Conservation (phyloP, 1,284 basidiomycete genomes). For the Heliocybe sulcata region DNA sequence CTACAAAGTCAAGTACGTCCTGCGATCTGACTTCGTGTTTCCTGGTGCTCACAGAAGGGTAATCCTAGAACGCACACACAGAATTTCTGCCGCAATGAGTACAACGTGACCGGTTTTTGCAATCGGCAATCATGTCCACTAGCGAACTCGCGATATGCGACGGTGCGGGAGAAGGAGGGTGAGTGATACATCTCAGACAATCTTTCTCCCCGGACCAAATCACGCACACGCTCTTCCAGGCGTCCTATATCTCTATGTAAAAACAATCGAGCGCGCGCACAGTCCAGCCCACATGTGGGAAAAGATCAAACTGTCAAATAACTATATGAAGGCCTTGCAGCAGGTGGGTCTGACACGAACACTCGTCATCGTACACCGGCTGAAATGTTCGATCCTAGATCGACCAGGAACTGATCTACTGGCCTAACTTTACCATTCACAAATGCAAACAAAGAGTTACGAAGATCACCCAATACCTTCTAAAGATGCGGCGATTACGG, state of each 20-base stretch:
- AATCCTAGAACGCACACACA: slow-evolving; percentile 76
- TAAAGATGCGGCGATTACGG: slow-evolving; percentile 92
- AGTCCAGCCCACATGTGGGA: slow-evolving; percentile 98
- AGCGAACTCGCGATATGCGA: slow-evolving; percentile 96
- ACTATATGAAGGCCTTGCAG: slow-evolving; percentile 92
- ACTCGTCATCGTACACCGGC: neutral
- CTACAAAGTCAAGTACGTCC: slow-evolving; percentile 94
- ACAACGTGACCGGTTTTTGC: slow-evolving; percentile 98
- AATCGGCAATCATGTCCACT: slow-evolving; percentile 94
- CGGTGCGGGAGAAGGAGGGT: slow-evolving; percentile 95
- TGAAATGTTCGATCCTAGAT: slow-evolving; percentile 47
- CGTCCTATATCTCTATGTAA: slow-evolving; percentile 92
- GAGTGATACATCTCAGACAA: slow-evolving; percentile 15
- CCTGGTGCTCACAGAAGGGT: slow-evolving; percentile 8
- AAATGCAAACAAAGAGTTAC: slow-evolving; percentile 99
- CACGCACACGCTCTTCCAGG: slow-evolving; percentile 37
- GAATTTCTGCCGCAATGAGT: slow-evolving; percentile 98
- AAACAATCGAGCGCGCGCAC: slow-evolving; percentile 97
- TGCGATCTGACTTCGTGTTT: neutral
- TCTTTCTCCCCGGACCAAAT: neutral
- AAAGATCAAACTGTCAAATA: slow-evolving; percentile 86
- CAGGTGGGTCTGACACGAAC: slow-evolving; percentile 47
- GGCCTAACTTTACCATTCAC: slow-evolving; percentile 97
- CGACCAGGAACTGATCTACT: slow-evolving; percentile 92
- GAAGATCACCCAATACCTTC: slow-evolving; percentile 98